A percentile compares a stretch with the other conserved stretches of the same genome.
phyloP scores from a whole-genome alignment of 1,284 basidiomycete genomes.

The Cryptococcus floricola region DNA sequence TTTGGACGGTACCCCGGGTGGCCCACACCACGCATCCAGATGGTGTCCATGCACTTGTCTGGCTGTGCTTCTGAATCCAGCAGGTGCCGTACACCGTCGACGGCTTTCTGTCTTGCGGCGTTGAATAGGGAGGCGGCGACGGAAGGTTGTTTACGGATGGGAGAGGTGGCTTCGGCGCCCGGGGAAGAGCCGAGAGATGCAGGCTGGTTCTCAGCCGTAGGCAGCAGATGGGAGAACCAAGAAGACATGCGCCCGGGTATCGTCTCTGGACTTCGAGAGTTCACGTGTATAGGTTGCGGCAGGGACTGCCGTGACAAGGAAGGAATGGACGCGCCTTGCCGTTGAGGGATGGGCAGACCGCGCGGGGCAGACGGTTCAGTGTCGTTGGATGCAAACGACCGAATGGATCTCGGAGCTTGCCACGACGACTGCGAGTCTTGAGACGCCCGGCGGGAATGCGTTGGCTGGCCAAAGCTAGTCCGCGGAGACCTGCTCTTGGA shows the following conservation, averaged over 20 bases:
- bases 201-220: constrained; percentile 19
- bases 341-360: constrained; percentile 24
- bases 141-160: constrained; percentile 33
- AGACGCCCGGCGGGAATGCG: constrained; percentile 24
- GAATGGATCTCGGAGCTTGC: constrained; percentile 16
- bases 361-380: constrained; percentile 16
- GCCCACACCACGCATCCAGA: constrained; percentile 77
- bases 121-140: constrained; percentile 41
- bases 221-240: constrained; percentile 45
- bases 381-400: constrained; percentile 18
- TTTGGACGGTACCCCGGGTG: constrained; percentile 56
- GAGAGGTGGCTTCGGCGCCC: constrained; percentile 7
- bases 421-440: constrained; percentile 34
- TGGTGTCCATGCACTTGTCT: constrained; percentile 71
- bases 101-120: constrained; percentile 46
- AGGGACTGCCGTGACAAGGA: constrained; percentile 25
- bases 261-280: constrained; percentile 16
- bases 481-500: constrained; percentile 13
- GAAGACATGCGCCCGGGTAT: constrained; percentile 37
- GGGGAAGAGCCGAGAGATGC: background rate
- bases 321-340: constrained; percentile 34
- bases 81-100: constrained; percentile 63
- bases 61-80: constrained; percentile 73
- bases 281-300: constrained; percentile 19
- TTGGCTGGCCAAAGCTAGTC: constrained; percentile 1